These are phyloP conservation scores for Sphaerobolus stellatus DNA, from an alignment of 1,284 basidiomycete genomes.

Conservation along the genomic window DNA sequence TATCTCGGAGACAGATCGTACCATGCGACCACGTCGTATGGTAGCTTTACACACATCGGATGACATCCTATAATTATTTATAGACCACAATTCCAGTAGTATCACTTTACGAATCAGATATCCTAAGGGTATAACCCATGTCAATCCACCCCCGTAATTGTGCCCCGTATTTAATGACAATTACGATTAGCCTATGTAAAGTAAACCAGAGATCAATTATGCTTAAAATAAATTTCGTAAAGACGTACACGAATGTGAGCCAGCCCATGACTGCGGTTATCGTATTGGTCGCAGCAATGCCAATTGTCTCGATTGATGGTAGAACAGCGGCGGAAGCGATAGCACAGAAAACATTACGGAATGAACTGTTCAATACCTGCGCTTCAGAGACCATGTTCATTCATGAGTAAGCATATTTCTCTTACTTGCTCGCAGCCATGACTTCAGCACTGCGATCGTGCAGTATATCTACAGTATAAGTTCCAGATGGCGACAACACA, in stretches of 20 bases:
- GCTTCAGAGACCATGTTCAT: neutral
- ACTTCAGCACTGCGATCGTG: conserved; percentile 54
- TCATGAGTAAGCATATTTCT: no score
- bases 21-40: no score
- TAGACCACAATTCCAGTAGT: no score
- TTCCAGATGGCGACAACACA: conserved; percentile 49
- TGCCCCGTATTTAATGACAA: conserved; percentile 38
- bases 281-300: conserved; percentile 52
- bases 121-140: conserved; percentile 14
- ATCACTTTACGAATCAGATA: no score
- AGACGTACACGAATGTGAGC: conserved; percentile 43
- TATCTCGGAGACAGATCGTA: no score
- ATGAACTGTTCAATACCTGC: conserved; percentile 9
- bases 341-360: conserved; percentile 37
- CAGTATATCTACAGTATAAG: conserved; percentile 59
- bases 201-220: neutral
- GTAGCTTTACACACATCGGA: no score
- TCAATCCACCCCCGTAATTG: conserved; percentile 23
- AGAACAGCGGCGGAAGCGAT: conserved; percentile 42
- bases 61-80: no score
- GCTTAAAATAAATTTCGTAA: neutral
- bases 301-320: conserved; percentile 52
- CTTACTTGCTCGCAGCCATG: conserved; percentile 43
- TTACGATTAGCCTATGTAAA: conserved; percentile 32
- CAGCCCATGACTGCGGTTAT: conserved; percentile 42